A percentile compares a stretch with the other conserved stretches of the same genome.
phyloP scores from a whole-genome alignment of 805 yeast genomes.

The Wickerhamomyces ciferrii region DNA sequence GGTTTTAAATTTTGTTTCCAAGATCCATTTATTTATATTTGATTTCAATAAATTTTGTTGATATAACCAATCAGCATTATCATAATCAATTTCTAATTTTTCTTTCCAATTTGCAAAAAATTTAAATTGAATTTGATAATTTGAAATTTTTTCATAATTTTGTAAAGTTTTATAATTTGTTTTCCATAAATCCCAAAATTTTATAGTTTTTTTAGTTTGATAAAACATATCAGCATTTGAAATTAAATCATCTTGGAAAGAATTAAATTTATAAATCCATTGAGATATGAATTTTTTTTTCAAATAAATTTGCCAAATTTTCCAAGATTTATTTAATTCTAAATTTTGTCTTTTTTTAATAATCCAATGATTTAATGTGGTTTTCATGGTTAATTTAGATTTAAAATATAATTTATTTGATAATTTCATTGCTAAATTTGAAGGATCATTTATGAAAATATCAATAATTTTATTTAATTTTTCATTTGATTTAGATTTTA shows the following conservation, averaged over 20 bases:
- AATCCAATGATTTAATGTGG: constrained; percentile 15
- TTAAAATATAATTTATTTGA: constrained; percentile 13
- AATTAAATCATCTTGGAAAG: constrained; percentile 11
- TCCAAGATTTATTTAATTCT: constrained; percentile 11
- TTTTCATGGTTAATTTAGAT: constrained; percentile 1
- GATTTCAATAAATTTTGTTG: constrained; percentile 1
- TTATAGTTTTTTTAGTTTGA: constrained; percentile 8
- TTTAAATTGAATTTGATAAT: constrained; percentile 8
- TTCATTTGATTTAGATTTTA: constrained; percentile 2
- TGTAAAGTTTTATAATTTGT: constrained; percentile 6
- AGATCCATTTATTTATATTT: constrained; percentile 9
- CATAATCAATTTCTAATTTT: neutral
- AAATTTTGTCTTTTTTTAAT: constrained; percentile 12
- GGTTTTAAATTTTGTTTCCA: neutral
- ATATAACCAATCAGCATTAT: constrained; percentile 4
- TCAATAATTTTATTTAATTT: constrained; percentile 12
- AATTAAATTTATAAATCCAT: constrained; percentile 8
- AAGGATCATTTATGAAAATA: constrained; percentile 14
- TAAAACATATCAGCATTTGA: constrained; percentile 16
- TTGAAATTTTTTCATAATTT: constrained; percentile 8
- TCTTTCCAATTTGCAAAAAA: constrained; percentile 12
- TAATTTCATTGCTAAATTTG: constrained; percentile 21
- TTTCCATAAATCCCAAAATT: constrained; percentile 17
- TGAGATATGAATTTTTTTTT: constrained; percentile 10
- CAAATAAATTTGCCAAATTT: constrained; percentile 13